Conservation (phyloP, 768 basidiomycete genomes). For the Termitomyces titanicus region DNA sequence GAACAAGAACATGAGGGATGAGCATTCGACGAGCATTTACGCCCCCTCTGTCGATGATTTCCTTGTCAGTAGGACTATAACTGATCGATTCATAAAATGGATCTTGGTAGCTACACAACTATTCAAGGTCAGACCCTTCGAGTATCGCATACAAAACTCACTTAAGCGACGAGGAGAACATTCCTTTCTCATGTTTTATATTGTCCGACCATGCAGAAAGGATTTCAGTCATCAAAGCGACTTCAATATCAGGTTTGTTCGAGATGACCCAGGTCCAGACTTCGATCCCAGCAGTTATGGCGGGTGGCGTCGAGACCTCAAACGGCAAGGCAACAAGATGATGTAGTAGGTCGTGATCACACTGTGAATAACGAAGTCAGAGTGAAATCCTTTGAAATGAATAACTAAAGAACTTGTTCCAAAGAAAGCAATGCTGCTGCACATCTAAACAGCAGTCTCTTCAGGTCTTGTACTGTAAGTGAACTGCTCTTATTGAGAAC, state of each 20-base stretch:
- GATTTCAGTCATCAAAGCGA: conserved; percentile 82
- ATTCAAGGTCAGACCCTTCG: background rate
- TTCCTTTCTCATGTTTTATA: conserved; percentile 71
- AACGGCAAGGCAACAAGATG: conserved; percentile 88
- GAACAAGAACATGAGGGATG: conserved; percentile 75
- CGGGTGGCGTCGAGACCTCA: conserved; percentile 81
- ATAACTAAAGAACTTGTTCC: conserved; percentile 41
- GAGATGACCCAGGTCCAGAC: conserved; percentile 96
- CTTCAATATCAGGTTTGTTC: conserved; percentile 78
- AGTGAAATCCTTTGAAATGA: background rate
- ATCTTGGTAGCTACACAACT: conserved; percentile 66
- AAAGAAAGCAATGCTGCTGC: conserved; percentile 76
- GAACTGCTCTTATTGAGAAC: conserved; percentile 69
- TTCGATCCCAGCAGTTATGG: conserved; percentile 85
- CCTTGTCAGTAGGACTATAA: conserved; percentile 89
- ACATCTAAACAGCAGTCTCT: conserved; percentile 82
- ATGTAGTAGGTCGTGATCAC: conserved; percentile 81
- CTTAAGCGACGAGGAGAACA: conserved; percentile 84
- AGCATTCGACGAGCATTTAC: conserved; percentile 71
- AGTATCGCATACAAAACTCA: conserved; percentile 33
- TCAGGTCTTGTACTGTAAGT: conserved; percentile 79
- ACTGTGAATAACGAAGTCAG: conserved; percentile 36
- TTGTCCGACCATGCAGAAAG: conserved; percentile 84
- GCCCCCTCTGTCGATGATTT: conserved; percentile 69
- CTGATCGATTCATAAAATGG: conserved; percentile 84